Percentiles rank a stretch among this genome's conserved stretches.
Conservation (phyloP, 352 stramenopile species). For the Phytophthora palmivora region DNA sequence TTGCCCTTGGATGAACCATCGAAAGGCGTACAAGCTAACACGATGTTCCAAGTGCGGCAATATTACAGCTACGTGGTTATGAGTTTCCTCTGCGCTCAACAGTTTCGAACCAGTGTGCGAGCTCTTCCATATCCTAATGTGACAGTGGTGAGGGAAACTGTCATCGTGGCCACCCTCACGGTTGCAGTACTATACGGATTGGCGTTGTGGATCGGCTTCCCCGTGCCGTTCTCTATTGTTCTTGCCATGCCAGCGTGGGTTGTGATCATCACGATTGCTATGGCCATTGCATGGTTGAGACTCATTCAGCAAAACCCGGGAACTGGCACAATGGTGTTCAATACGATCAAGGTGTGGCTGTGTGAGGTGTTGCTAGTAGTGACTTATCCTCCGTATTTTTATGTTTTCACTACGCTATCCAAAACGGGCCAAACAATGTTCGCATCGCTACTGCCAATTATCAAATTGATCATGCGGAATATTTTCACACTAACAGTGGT, state of each 20-base stretch:
- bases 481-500: slow-evolving; percentile 22
- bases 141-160: neutral
- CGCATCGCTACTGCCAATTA: slow-evolving; percentile 26
- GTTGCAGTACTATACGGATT: slow-evolving; percentile 4
- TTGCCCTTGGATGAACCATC: slow-evolving; percentile 16
- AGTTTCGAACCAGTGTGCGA: slow-evolving; percentile 22
- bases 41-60: slow-evolving; percentile 20
- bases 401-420: slow-evolving; percentile 33
- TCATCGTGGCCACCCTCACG: slow-evolving; percentile 10
- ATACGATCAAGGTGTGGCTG: slow-evolving; percentile 28
- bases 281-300: slow-evolving; percentile 15
- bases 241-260: slow-evolving; percentile 16
- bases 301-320: slow-evolving; percentile 16
- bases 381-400: slow-evolving; percentile 36
- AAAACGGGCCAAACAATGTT: slow-evolving; percentile 13
- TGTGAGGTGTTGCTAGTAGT: slow-evolving; percentile 25
- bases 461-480: slow-evolving; percentile 36
- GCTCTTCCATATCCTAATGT: slow-evolving; percentile 20
- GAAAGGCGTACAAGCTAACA: slow-evolving; percentile 15
- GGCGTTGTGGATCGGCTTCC: slow-evolving; percentile 16
- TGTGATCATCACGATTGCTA: neutral
- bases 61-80: slow-evolving; percentile 29
- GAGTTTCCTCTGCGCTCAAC: slow-evolving; percentile 12
- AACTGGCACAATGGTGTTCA: slow-evolving; percentile 13
- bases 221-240: slow-evolving; percentile 25